Evolutionary conservation across 768 basidiomycete species (phyloP).

Genomic region (Naganishia vaughanmartiniae): DNA sequence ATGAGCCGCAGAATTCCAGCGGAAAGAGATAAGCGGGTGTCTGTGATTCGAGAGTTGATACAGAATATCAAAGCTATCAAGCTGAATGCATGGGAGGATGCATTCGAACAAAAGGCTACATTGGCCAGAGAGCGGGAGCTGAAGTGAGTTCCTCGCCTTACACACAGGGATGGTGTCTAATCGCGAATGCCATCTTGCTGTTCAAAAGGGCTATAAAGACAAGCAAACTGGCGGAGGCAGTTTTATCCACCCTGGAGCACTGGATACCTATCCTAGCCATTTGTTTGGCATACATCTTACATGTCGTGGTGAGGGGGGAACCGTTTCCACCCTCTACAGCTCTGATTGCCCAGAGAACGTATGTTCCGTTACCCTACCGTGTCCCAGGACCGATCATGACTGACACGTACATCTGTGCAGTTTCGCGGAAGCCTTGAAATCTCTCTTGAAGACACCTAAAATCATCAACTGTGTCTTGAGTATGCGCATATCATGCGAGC

Average conservation of each 20-base stretch:
- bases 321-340: slow-evolving; percentile 11
- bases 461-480: slow-evolving; percentile 1
- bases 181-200: too few relatives aligned
- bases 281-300: neutral
- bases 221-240: neutral
- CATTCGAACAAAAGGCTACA: neutral
- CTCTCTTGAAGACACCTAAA: neutral
- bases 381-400: too few relatives aligned
- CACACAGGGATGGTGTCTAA: too few relatives aligned
- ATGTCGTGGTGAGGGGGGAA: neutral
- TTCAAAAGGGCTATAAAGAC: neutral
- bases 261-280: slow-evolving; percentile 7
- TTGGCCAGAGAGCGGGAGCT: slow-evolving; percentile 10
- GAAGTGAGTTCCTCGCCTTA: neutral
- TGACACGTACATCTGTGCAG: neutral
- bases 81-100: slow-evolving; percentile 11
- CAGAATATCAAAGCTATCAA: slow-evolving; percentile 3
- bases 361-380: neutral
- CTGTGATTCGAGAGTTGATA: slow-evolving; percentile 1
- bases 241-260: neutral
- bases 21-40: slow-evolving; percentile 12
- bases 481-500: neutral
- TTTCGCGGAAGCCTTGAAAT: neutral
- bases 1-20: slow-evolving; percentile 11
- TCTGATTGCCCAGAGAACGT: slow-evolving; percentile 7